A percentile compares a stretch with the other conserved stretches of the same genome.
Conservation (phyloP, 75 land plant species). For the Pinus taeda region DNA sequence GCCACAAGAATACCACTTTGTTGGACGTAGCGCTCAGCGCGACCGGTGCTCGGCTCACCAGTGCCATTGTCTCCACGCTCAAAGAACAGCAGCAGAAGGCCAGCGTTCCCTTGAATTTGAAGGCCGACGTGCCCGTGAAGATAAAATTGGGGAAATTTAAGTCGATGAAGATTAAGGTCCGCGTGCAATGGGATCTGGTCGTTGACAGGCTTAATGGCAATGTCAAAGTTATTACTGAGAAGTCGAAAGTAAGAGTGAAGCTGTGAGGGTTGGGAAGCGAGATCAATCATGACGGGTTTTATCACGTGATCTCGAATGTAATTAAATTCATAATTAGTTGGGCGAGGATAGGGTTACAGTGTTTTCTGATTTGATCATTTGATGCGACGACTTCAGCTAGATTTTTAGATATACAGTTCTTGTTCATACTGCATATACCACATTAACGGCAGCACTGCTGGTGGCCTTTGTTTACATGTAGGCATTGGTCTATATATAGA, state of each 20-base stretch:
- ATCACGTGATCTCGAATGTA: no score
- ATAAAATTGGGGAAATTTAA: constrained; percentile 47
- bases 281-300: no score
- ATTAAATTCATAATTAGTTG: no score
- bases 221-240: constrained; percentile 26
- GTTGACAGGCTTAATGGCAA: constrained; percentile 46
- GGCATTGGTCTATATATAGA: no score
- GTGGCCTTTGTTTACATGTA: no score
- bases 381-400: no score
- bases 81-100: constrained; percentile 49
- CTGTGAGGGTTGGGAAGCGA: constrained; percentile 1
- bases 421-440: no score
- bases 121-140: constrained; percentile 43
- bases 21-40: constrained; percentile 37
- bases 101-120: constrained; percentile 36
- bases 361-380: no score
- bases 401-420: no score
- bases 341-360: no score
- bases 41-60: constrained; percentile 17
- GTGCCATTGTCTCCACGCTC: constrained; percentile 18
- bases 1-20: constrained; percentile 59
- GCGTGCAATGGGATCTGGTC: constrained; percentile 33
- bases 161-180: constrained; percentile 30
- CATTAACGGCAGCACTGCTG: no score
- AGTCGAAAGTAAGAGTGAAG: constrained; percentile 33